Evolutionary conservation across 2,329 filamentous ascomycete species (phyloP).

Genomic region (Pseudogymnoascus pannorum): DNA sequence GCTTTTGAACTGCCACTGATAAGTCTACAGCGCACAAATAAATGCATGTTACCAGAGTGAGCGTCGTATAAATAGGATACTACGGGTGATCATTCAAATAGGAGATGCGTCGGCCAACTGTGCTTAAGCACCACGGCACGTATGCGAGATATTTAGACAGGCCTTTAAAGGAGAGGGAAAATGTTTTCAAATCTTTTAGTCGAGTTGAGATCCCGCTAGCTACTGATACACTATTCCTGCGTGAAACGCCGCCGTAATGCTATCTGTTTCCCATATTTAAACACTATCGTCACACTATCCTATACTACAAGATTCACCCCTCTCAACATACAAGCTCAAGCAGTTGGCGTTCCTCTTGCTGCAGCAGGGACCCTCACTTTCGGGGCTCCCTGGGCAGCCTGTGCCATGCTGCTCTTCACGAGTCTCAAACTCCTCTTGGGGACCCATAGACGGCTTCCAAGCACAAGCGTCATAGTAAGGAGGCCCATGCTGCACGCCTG

Average conservation of each 20-base stretch:
- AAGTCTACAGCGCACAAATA: slow-evolving; percentile 11
- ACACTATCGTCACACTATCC: slow-evolving; percentile 5
- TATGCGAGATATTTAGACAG: slow-evolving; percentile 3
- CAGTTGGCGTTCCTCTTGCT: background rate
- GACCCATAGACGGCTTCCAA: slow-evolving; percentile 71
- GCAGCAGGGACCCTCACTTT: background rate
- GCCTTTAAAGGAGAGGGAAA: background rate
- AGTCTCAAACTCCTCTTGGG: slow-evolving; percentile 57
- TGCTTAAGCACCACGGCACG: background rate
- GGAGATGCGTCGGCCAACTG: background rate
- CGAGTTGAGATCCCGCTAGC: slow-evolving; percentile 9
- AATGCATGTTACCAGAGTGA: slow-evolving; percentile 9
- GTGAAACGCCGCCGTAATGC: slow-evolving; percentile 1
- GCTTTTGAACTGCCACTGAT: background rate
- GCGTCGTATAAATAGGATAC: slow-evolving; percentile 6
- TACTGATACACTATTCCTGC: background rate
- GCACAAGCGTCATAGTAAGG: slow-evolving; percentile 70
- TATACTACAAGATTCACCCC: background rate
- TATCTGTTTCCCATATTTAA: background rate
- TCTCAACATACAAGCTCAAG: background rate
- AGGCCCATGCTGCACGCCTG: slow-evolving; percentile 85
- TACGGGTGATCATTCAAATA: background rate
- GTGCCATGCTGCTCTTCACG: slow-evolving; percentile 36
- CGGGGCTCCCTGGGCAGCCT: slow-evolving; percentile 3
- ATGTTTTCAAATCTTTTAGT: background rate